Conservation (phyloP, 2,329 filamentous ascomycete species). For the Cladosporium sp. region DNA sequence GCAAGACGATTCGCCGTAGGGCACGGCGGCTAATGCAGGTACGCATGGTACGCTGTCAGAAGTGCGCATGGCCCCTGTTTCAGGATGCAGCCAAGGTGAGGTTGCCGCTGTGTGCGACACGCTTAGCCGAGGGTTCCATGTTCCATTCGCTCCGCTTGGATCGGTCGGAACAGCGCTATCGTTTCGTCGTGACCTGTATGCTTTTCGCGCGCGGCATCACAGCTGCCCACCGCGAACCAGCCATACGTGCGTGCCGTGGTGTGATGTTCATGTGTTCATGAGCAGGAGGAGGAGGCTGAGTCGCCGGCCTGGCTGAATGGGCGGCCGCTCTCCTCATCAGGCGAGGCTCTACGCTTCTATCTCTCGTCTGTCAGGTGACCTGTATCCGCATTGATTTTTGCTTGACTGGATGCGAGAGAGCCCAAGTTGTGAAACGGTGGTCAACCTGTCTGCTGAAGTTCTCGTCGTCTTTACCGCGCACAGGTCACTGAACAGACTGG, state of each 20-base stretch:
- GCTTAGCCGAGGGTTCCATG: background rate
- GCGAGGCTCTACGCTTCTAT: background rate
- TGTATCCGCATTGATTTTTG: background rate
- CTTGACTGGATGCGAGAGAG: no score
- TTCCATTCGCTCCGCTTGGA: slow-evolving; percentile 2
- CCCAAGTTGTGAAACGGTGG: no score
- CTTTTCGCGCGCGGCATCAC: slow-evolving; percentile 8
- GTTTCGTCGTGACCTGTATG: background rate
- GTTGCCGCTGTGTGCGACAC: background rate
- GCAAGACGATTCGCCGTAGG: background rate
- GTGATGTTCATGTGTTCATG: background rate
- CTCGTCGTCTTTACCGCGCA: no score
- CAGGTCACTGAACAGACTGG: no score
- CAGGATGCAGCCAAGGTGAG: slow-evolving; percentile 1
- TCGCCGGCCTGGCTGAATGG: background rate
- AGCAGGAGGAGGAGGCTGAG: background rate
- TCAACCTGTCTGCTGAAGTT: no score
- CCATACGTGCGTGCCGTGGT: background rate
- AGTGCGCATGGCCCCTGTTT: slow-evolving; percentile 7
- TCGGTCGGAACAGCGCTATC: background rate
- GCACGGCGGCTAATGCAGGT: slow-evolving; percentile 8
- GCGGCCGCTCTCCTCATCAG: background rate
- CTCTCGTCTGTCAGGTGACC: background rate
- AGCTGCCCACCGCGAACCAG: background rate
- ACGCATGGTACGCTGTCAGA: background rate